Conservation (phyloP, 768 basidiomycete species). For the Boletus vermiculosoides region DNA sequence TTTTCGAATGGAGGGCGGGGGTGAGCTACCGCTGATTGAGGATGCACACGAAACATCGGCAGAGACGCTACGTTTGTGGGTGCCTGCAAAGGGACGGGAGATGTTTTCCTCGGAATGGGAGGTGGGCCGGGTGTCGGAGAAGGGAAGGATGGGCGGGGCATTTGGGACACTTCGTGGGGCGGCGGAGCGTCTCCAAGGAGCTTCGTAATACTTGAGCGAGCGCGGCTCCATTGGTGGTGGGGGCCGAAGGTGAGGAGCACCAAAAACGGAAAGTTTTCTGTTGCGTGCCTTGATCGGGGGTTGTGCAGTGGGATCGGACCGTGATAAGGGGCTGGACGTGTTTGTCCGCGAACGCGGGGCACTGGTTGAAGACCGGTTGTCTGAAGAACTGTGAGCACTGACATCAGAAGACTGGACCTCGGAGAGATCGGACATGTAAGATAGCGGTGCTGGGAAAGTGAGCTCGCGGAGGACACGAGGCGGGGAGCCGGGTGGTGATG, state of each 20-base stretch:
- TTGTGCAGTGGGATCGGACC: conserved; percentile 5
- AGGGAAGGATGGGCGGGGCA: conserved; percentile 10
- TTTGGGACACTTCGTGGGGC: not conserved
- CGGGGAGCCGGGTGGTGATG: conserved; percentile 21
- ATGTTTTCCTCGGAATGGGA: conserved; percentile 43
- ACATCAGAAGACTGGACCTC: conserved; percentile 12
- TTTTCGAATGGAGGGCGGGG: conserved; percentile 22
- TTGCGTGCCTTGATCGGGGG: conserved; percentile 18
- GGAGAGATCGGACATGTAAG: conserved; percentile 37
- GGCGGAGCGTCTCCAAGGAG: conserved; percentile 47
- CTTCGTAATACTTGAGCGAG: conserved; percentile 45
- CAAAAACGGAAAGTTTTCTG: conserved; percentile 40
- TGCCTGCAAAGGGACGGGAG: conserved; percentile 31
- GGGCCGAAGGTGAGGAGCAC: conserved; percentile 33
- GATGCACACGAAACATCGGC: conserved; percentile 48
- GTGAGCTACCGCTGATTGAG: conserved; percentile 24
- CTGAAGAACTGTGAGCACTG: conserved; percentile 4
- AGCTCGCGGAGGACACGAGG: conserved; percentile 50
- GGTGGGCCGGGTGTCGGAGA: conserved; percentile 25
- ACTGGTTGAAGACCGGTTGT: conserved; percentile 1
- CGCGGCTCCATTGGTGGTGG: conserved; percentile 49
- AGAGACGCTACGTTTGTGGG: conserved; percentile 43
- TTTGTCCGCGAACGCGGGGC: conserved; percentile 5
- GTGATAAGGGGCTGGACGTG: conserved; percentile 25
- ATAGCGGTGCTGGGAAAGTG: conserved; percentile 73